Evolutionary conservation across 768 basidiomycete genomes (phyloP).

Genomic region (Leccinum boreale): DNA sequence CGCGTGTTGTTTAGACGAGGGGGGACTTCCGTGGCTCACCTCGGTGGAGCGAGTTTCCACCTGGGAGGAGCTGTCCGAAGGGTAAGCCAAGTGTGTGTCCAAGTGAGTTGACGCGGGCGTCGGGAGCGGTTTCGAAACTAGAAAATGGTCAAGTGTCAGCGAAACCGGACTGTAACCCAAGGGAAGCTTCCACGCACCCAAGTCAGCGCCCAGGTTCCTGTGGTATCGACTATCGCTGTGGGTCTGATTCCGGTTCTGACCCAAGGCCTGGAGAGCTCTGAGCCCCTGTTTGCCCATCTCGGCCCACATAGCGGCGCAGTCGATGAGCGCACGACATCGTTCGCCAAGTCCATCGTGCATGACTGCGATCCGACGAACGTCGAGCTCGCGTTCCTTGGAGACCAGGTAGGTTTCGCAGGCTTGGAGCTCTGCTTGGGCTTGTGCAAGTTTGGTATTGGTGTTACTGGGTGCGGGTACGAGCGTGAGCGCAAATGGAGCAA

Average conservation of each 20-base stretch:
- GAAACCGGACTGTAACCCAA: background rate
- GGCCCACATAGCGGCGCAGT: conserved; percentile 1
- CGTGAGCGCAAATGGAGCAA: no score
- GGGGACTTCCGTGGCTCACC: conserved; percentile 12
- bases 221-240: no score
- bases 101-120: conserved; percentile 10
- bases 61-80: conserved; percentile 64
- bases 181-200: background rate
- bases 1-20: no score
- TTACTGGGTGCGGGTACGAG: conserved; percentile 6
- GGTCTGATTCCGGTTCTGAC: background rate
- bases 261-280: conserved; percentile 18
- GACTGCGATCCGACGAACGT: conserved; percentile 21
- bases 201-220: background rate
- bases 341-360: conserved; percentile 27
- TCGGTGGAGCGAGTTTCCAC: conserved; percentile 17
- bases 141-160: background rate
- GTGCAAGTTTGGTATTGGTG: background rate
- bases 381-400: no score
- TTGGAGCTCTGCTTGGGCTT: no score
- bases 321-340: conserved; percentile 55
- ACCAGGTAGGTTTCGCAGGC: no score
- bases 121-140: background rate
- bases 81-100: conserved; percentile 8
- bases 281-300: conserved; percentile 66